Evolutionary conservation across 495 filamentous ascomycete genomes (phyloP), one percentile per base, ranked within the genome.

Genomic region (Clavariopsis aquatica): DNA sequence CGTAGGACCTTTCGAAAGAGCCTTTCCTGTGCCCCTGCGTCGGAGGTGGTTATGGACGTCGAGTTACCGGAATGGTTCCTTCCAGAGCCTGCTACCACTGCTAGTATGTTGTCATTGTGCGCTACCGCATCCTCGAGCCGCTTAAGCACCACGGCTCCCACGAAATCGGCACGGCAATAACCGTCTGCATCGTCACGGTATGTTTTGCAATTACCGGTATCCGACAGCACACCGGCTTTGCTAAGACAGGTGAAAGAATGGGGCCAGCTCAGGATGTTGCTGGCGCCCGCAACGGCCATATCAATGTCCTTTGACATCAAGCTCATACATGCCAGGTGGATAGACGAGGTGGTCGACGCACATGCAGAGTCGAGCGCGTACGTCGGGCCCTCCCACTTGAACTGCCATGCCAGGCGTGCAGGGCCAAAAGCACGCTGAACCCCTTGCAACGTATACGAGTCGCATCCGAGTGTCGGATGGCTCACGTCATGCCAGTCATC

Each of bases 151-250:
- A 82, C 43, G 0, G 74, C 73, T 0, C 72, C 81, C 10, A 82
- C 71, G 2, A 72, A 80, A 0, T 84, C 82, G 1, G 68, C 79
- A 13, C 71, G 69, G 47, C 71, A 73, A 36, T 73, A 73, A 27
- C 71, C 71, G 45, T 73, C 69, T 19, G 71, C 71, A 20, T 27
- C 27, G 23, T 62, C 63, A 54, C 68, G 64, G 19, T 38, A 73
- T 10, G 69, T 69, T 41, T 73, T 73, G 62, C 71, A 73, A 17
- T 71, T 69, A 64, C 56, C 54, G 7, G 66, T 69, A 60, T 31
- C 68, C 65, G 1, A 73, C 61, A 46, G 71, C 69, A 49, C 69
- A 65, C 8, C 71, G 69, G 23, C 41, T 34, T 17, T 74, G 41
- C 49, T 51, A n/a, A 73, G 68, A 5, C 68, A 65, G 20, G 69